These are phyloP conservation scores for Brassica juncea DNA, from an alignment of 345 rosid species.

Conservation along the genomic window DNA sequence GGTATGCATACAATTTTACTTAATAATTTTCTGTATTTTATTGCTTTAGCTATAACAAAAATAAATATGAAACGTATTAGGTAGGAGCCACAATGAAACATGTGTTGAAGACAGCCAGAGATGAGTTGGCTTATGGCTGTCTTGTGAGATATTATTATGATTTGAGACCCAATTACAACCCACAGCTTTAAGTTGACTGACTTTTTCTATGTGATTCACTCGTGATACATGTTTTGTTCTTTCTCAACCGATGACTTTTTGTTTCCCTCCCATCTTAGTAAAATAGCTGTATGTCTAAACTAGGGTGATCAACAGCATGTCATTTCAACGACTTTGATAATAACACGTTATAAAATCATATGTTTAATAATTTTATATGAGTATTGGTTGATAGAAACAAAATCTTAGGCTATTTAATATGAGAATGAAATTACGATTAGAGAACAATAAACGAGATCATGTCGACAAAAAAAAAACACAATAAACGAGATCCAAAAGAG, in stretches of 20 bases:
- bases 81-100: conserved; percentile 31
- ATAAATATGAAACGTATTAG: conserved; percentile 18
- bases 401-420: neutral
- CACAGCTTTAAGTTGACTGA: conserved; percentile 26
- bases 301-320: neutral
- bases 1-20: neutral
- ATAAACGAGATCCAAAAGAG: neutral
- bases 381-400: neutral
- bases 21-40: neutral
- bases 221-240: neutral
- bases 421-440: neutral
- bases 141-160: conserved; percentile 31
- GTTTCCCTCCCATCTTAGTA: neutral
- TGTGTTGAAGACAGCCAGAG: conserved; percentile 38
- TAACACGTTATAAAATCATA: neutral
- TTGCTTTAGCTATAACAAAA: neutral
- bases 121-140: conserved; percentile 38
- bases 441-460: neutral
- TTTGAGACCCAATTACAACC: conserved; percentile 18
- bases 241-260: conserved; percentile 10
- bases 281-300: conserved; percentile 9
- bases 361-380: neutral
- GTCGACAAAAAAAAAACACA: neutral
- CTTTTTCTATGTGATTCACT: conserved; percentile 21
- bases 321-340: neutral